phyloP scores from a whole-genome alignment of 2,329 filamentous ascomycete species.

The Colletotrichum liaoningense region DNA sequence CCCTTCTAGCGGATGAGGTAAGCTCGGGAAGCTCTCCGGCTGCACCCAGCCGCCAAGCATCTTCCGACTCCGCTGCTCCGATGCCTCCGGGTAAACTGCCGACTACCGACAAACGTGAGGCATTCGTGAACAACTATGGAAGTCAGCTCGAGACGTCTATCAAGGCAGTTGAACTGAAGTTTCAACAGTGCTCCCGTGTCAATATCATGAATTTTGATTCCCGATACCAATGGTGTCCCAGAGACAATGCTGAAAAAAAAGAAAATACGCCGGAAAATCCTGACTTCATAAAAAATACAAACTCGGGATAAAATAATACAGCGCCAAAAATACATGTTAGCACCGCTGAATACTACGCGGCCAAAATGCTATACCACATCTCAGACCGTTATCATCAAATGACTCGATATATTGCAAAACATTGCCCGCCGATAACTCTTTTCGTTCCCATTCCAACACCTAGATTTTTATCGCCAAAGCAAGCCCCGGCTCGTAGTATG shows the following conservation, averaged over 20 bases:
- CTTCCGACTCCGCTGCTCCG: background rate
- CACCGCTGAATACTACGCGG: background rate
- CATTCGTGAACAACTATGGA: background rate
- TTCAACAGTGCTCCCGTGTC: no score
- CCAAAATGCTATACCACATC: background rate
- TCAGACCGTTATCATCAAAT: background rate
- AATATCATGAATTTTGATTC: no score
- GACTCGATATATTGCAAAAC: background rate
- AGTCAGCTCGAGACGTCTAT: no score
- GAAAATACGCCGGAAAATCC: background rate
- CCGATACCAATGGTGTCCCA: no score
- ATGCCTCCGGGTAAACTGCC: no score
- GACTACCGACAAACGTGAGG: background rate
- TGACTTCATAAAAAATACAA: background rate
- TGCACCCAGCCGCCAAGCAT: background rate
- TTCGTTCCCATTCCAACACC: background rate
- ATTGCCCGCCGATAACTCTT: background rate
- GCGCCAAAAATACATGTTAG: background rate
- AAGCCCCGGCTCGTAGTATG: background rate
- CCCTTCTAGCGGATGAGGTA: background rate
- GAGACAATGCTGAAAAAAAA: background rate
- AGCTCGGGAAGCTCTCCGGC: background rate
- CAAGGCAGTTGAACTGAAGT: no score
- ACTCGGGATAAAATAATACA: background rate
- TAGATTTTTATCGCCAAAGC: background rate